These are phyloP conservation scores for Pinus tabuliformis DNA, from an alignment of 75 land plant genomes.

Conservation along the genomic window DNA sequence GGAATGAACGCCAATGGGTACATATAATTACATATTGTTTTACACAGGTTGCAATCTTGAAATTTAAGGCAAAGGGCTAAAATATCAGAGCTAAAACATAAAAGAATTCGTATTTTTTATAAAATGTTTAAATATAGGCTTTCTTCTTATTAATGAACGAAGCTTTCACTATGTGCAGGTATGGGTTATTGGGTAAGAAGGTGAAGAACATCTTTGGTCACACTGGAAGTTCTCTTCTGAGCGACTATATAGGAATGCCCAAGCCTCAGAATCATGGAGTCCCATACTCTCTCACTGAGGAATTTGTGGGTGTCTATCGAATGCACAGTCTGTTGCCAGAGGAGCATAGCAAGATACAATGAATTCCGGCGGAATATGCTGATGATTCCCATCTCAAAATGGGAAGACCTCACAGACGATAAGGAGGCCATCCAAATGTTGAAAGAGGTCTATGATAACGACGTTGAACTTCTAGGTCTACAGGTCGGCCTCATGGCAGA, in stretches of 20 bases:
- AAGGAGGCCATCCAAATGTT: slow-evolving; percentile 32
- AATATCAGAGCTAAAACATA: no score
- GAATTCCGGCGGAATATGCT: slow-evolving; percentile 46
- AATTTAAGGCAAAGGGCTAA: no score
- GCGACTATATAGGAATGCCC: slow-evolving; percentile 53
- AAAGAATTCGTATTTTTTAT: no score
- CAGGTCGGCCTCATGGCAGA: slow-evolving; percentile 11
- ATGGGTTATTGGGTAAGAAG: slow-evolving; percentile 69
- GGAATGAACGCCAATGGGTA: no score
- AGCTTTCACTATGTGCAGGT: slow-evolving; percentile 25
- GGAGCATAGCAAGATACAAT: no score
- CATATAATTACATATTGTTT: no score
- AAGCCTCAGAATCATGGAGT: slow-evolving; percentile 66
- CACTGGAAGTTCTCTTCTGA: slow-evolving; percentile 23
- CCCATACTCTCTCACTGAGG: slow-evolving; percentile 64
- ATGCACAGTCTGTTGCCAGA: slow-evolving; percentile 68
- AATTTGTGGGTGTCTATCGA: slow-evolving; percentile 27
- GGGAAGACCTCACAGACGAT: slow-evolving; percentile 72
- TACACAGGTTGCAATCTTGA: no score
- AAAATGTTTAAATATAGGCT: no score
- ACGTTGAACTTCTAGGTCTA: no score
- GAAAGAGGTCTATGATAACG: slow-evolving; percentile 45
- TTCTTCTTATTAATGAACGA: no score
- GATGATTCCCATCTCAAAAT: slow-evolving; percentile 52
- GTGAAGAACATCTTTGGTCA: slow-evolving; percentile 58